These are phyloP conservation scores for Phytophthora tentaculata DNA, from an alignment of 352 stramenopile genomes.

Conservation along the genomic window DNA sequence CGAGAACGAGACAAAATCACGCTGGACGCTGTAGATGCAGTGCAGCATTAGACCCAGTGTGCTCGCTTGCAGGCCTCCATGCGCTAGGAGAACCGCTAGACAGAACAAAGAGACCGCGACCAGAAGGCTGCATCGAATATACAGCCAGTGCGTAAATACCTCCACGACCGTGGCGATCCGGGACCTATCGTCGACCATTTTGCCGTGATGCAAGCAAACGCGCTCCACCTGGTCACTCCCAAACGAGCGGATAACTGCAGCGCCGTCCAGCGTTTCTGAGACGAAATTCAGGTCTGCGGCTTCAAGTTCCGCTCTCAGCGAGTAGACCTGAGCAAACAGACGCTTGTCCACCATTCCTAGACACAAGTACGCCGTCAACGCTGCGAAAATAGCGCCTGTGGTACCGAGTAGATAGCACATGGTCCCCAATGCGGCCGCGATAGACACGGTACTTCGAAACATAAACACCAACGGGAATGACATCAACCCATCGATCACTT, in stretches of 20 bases:
- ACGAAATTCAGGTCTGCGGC: conserved; percentile 44
- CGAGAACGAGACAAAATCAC: conserved; percentile 44
- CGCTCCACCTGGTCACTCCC: conserved; percentile 34
- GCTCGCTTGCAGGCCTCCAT: conserved; percentile 32
- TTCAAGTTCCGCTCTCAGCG: conserved; percentile 36
- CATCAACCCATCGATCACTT: conserved; percentile 39
- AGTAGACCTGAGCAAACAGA: conserved; percentile 43
- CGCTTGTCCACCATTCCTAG: conserved; percentile 42
- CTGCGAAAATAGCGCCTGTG: conserved; percentile 29
- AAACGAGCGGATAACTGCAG: conserved; percentile 48
- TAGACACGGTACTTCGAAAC: conserved; percentile 38
- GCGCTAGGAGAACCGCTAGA: conserved; percentile 38
- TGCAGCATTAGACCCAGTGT: conserved; percentile 40
- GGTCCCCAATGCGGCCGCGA: conserved; percentile 34
- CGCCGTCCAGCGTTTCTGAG: conserved; percentile 48
- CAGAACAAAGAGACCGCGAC: conserved; percentile 43
- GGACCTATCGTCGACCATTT: conserved; percentile 43
- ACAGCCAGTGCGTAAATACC: conserved; percentile 41
- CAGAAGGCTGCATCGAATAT: conserved; percentile 42
- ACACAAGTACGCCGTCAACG: conserved; percentile 35
- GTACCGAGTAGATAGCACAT: conserved; percentile 44
- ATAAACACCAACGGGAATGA: conserved; percentile 39
- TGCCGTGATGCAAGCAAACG: conserved; percentile 35
- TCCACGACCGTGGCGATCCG: conserved; percentile 39
- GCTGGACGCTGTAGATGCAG: conserved; percentile 44